Evolutionary conservation across 495 filamentous ascomycete species (phyloP).

Genomic region (Copromyces sp.): DNA sequence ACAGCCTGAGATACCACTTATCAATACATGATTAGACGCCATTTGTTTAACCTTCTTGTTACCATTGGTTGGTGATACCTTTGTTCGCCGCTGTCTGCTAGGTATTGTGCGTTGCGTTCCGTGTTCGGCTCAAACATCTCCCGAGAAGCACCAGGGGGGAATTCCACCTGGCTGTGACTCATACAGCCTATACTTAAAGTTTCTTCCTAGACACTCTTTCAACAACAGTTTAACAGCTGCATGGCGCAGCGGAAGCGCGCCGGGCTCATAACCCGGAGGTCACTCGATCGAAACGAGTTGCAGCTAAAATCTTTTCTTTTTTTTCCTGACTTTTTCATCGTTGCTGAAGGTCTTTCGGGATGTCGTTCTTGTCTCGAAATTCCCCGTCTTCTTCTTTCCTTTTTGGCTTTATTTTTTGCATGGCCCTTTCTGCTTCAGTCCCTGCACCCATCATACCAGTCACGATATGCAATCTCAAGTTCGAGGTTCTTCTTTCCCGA

Average conservation of each 20-base stretch:
- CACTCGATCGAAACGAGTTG: slow-evolving; percentile 44
- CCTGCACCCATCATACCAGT: neutral
- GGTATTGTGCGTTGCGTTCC: neutral
- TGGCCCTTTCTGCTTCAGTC: neutral
- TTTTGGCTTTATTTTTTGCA: neutral
- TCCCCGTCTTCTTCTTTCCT: neutral
- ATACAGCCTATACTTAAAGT: neutral
- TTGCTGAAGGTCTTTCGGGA: neutral
- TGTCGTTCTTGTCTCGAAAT: neutral
- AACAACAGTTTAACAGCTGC: slow-evolving; percentile 21
- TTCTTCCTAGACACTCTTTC: neutral
- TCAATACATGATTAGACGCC: neutral
- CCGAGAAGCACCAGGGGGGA: neutral
- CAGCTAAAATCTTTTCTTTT: slow-evolving; percentile 26
- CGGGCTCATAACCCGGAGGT: slow-evolving; percentile 48
- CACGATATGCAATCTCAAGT: neutral
- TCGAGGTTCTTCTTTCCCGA: neutral
- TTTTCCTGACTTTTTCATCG: slow-evolving; percentile 9
- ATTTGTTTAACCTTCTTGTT: neutral
- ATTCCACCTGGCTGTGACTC: neutral
- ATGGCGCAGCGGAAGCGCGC: slow-evolving; percentile 47
- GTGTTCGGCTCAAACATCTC: neutral
- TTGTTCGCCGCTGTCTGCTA: neutral
- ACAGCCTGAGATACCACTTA: neutral
- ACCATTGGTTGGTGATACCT: neutral